Evolutionary conservation across 805 yeast species (phyloP), one percentile per base, ranked within the genome.

Genomic region (Ogataea pilisensis): DNA sequence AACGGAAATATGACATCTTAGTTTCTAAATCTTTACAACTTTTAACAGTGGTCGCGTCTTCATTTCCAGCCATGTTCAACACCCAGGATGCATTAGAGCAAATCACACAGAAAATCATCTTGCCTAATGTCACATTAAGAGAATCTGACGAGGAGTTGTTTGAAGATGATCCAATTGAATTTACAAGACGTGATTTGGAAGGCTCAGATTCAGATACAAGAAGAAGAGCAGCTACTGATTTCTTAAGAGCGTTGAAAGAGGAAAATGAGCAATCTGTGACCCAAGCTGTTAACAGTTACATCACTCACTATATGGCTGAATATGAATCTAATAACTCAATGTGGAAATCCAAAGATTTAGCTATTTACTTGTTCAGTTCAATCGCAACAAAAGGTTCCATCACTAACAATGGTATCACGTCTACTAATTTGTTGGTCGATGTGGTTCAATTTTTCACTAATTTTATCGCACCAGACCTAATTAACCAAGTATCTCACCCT

Each of bases 81-180:
- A 61, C 60, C 34, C 81, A 76, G 27, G 74, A 73, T 30, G 77
- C 82, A 2, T 66, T 93, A 53, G 78, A 79, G 49, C 89, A 85
- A 57, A 76, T 93, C 36, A 77, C 90, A 4, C 86, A 84, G 54
- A 82, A 85, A 51, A 84, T 93, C 48, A 80, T 93, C 38, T 70
- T 93, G 47, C 99, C 99, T 29, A 93, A 93, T 60, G 80, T 90
- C 52, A 75, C 81, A 9, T 73, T 93, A 44, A 79, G 98, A 55
- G 91, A 85, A 42, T 72, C 84, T 2, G 99, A 93, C 58, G 88
- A 87, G 55, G 99, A 95, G 62, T 63, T 82, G 46, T 91, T 93
- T 61, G 99, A 93, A 63, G 99, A 93, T 64, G 99, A 93, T 58
- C 99, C 99, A 28, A 83, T 93, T 40, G 95, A 87, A 54, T 93